phyloP scores from a whole-genome alignment of 352 stramenopile genomes.

The Pythium sp. region DNA sequence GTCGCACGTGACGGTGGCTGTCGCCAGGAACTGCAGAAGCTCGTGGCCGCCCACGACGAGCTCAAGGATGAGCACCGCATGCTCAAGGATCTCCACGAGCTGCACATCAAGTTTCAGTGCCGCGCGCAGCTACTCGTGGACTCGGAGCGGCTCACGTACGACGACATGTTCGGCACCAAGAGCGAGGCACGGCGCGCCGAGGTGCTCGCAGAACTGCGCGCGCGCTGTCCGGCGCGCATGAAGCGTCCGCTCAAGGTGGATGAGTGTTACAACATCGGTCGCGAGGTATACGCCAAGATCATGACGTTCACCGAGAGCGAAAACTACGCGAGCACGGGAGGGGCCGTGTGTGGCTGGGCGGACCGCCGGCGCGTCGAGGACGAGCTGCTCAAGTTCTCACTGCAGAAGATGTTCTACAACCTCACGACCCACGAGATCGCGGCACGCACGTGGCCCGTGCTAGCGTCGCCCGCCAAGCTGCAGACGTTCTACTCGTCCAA shows the following conservation, averaged over 20 bases:
- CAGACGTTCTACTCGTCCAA: slow-evolving; percentile 27
- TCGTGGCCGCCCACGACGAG: slow-evolving; percentile 18
- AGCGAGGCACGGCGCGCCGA: slow-evolving; percentile 8
- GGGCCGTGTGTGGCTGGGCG: slow-evolving; percentile 27
- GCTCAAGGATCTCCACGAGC: slow-evolving; percentile 19
- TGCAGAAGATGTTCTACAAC: slow-evolving; percentile 26
- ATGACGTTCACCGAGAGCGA: slow-evolving; percentile 20
- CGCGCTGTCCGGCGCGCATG: slow-evolving; percentile 17
- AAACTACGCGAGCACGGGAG: slow-evolving; percentile 24
- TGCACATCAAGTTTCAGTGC: slow-evolving; percentile 28
- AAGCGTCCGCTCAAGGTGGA: slow-evolving; percentile 23
- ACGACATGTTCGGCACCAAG: slow-evolving; percentile 6
- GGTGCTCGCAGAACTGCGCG: slow-evolving; percentile 8
- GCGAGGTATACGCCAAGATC: slow-evolving; percentile 29
- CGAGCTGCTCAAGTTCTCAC: slow-evolving; percentile 31
- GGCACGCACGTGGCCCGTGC: slow-evolving; percentile 23
- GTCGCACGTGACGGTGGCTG: background rate
- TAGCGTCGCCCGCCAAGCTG: slow-evolving; percentile 23
- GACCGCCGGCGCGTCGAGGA: slow-evolving; percentile 32
- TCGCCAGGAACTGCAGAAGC: slow-evolving; percentile 17
- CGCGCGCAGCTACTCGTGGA: slow-evolving; percentile 24
- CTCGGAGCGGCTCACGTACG: slow-evolving; percentile 4
- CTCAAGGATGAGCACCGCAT: slow-evolving; percentile 25
- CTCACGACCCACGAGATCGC: slow-evolving; percentile 16
- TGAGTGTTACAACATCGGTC: slow-evolving; percentile 31